phyloP scores from a whole-genome alignment of 2,329 filamentous ascomycete species.

The Aspergillus transmontanensis region DNA sequence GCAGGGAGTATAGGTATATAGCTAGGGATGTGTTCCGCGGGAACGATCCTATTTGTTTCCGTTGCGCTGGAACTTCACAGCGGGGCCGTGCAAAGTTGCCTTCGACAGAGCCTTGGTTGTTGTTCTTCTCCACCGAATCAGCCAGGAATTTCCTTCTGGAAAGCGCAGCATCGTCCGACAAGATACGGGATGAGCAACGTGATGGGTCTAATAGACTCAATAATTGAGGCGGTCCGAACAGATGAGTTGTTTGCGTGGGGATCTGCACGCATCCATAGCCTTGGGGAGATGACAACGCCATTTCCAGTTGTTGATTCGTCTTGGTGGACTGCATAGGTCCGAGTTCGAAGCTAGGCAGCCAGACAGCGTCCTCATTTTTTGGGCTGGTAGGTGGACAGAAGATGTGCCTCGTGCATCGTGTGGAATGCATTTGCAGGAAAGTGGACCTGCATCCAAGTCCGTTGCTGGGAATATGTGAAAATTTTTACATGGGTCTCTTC shows the following conservation, averaged over 20 bases:
- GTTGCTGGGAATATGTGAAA: neutral
- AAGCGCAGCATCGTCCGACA: neutral
- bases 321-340: neutral
- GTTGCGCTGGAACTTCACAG: neutral
- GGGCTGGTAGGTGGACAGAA: neutral
- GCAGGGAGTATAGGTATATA: neutral
- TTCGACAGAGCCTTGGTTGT: neutral
- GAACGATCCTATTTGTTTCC: slow-evolving; percentile 10
- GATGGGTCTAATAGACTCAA: neutral
- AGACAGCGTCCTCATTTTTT: neutral
- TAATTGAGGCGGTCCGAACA: neutral
- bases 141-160: neutral
- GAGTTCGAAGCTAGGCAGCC: neutral
- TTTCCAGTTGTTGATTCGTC: neutral
- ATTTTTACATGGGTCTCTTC: neutral
- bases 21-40: neutral
- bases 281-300: neutral
- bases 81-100: neutral
- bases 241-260: neutral
- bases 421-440: neutral
- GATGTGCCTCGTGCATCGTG: neutral
- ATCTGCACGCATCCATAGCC: neutral
- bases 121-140: neutral
- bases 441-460: neutral
- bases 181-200: neutral